Conservation (phyloP, 371 early-diverging fungal species). For the Mucor velutinosus region DNA sequence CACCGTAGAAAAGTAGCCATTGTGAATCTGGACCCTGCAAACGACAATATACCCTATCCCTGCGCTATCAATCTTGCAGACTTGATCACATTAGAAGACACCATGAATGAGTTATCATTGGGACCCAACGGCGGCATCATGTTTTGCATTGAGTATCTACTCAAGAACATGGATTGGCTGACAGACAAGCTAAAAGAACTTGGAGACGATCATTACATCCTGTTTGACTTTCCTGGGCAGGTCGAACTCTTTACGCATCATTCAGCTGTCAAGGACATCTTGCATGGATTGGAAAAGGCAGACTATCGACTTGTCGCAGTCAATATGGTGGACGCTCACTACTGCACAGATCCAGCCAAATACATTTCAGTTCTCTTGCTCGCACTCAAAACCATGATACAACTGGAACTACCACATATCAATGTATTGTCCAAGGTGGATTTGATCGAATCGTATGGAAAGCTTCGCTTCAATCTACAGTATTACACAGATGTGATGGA, state of each 20-base stretch:
- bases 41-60: constrained; percentile 86
- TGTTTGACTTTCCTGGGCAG: constrained; percentile 99
- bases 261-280: constrained; percentile 75
- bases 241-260: constrained; percentile 99
- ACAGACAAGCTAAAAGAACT: constrained; percentile 77
- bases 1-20: constrained; percentile 75
- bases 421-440: constrained; percentile 97
- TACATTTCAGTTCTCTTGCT: constrained; percentile 90
- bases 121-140: constrained; percentile 99
- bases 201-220: constrained; percentile 80
- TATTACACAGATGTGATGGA: constrained; percentile 95
- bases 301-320: constrained; percentile 84
- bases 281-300: constrained; percentile 74
- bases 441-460: constrained; percentile 79
- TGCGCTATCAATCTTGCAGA: constrained; percentile 91
- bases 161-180: constrained; percentile 94
- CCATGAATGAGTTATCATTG: constrained; percentile 90
- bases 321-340: constrained; percentile 94
- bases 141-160: constrained; percentile 93
- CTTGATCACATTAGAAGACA: constrained; percentile 93
- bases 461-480: constrained; percentile 83
- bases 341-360: constrained; percentile 92
- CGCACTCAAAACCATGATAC: constrained; percentile 89
- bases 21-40: constrained; percentile 99
- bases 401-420: constrained; percentile 94